Evolutionary conservation across 202 grass and related monocot genomes (phyloP).

Genomic region (Dendrocalamus latiflorus): DNA sequence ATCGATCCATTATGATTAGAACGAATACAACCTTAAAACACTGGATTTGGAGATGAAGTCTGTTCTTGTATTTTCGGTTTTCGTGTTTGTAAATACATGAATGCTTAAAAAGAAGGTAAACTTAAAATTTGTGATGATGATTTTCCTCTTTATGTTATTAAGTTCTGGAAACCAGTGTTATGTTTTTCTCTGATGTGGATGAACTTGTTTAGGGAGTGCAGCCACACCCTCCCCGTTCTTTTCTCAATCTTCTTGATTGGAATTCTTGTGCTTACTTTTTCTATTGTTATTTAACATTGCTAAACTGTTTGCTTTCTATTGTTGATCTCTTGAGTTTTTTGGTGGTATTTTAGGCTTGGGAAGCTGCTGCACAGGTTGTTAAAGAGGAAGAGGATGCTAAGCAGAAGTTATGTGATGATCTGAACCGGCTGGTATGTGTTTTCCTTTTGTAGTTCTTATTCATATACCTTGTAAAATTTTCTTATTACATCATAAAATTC

Average conservation of each 20-base stretch:
- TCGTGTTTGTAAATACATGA: too few relatives aligned
- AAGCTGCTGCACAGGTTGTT: slow-evolving; percentile 64
- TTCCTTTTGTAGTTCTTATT: slow-evolving; percentile 8
- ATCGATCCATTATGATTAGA: too few relatives aligned
- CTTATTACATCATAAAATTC: slow-evolving; percentile 1
- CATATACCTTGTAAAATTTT: neutral
- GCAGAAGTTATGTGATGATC: slow-evolving; percentile 80
- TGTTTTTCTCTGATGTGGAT: neutral
- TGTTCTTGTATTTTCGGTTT: too few relatives aligned
- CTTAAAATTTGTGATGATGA: neutral
- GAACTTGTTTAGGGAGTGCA: neutral
- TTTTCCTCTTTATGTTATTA: neutral
- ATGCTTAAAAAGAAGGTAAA: too few relatives aligned
- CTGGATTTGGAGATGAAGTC: too few relatives aligned
- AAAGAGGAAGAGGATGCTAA: slow-evolving; percentile 83
- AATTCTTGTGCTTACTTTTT: neutral
- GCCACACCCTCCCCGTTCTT: neutral
- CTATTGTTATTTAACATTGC: neutral
- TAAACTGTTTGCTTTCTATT: slow-evolving; percentile 4
- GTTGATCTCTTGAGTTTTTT: neutral
- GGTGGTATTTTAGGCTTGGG: slow-evolving; percentile 67
- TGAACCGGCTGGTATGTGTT: slow-evolving; percentile 63
- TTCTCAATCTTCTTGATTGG: neutral
- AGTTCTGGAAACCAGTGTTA: neutral
- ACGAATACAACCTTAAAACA: too few relatives aligned